Conservation (phyloP, 495 filamentous ascomycete genomes). For the Barbatosphaeria neglecta region DNA sequence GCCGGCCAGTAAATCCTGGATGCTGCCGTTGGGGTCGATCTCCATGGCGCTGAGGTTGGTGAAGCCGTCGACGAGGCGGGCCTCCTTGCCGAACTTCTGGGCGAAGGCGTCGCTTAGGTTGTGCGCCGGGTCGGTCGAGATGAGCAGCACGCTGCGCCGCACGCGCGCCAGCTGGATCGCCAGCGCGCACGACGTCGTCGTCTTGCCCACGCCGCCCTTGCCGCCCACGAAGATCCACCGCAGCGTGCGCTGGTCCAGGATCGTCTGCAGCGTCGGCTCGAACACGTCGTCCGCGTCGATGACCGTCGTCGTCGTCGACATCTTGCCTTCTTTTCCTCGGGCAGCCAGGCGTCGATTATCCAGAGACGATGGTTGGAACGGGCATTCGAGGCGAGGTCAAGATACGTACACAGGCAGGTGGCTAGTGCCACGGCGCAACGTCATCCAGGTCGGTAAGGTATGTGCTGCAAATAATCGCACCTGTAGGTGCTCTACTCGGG, state of each 20-base stretch:
- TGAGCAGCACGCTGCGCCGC: constrained; percentile 88
- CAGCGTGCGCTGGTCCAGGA: constrained; percentile 85
- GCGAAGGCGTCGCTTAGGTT: constrained; percentile 97
- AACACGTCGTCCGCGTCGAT: constrained; percentile 60
- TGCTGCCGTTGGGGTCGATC: constrained; percentile 96
- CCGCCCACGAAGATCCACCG: constrained; percentile 99
- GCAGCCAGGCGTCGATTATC: no score
- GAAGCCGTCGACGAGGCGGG: constrained; percentile 82
- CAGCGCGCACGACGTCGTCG: constrained; percentile 93
- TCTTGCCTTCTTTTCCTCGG: no score
- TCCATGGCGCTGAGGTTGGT: constrained; percentile 96
- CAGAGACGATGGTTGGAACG: no score
- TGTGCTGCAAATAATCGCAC: no score
- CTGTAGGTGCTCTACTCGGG: no score
- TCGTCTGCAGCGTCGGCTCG: constrained; percentile 86
- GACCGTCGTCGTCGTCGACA: constrained; percentile 50
- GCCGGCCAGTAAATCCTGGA: constrained; percentile 81
- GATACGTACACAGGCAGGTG: no score
- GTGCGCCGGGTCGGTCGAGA: constrained; percentile 97
- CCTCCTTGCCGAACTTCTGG: constrained; percentile 99
- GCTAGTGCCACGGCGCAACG: neutral
- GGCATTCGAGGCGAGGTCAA: no score
- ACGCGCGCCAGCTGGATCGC: constrained; percentile 97
- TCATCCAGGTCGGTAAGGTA: neutral
- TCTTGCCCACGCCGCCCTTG: constrained; percentile 99